Conservation (phyloP, 202 grass and related monocot genomes). For the Setaria viridis region DNA sequence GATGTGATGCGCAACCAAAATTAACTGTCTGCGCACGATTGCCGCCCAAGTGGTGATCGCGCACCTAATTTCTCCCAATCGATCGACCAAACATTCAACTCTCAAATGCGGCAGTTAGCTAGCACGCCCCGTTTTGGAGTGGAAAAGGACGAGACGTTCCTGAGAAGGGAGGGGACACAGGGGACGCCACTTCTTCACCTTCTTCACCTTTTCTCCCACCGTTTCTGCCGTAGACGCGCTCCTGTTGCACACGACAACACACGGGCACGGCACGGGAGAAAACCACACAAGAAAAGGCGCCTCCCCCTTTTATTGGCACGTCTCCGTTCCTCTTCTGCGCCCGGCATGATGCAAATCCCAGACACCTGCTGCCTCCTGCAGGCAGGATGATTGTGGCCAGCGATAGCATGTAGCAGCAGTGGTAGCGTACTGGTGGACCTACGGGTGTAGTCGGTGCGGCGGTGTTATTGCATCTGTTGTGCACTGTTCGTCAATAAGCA, state of each 20-base stretch:
- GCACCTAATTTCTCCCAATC: background rate
- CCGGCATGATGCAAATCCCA: conserved; percentile 20
- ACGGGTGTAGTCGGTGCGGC: background rate
- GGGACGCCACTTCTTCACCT: conserved; percentile 14
- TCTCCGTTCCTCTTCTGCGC: background rate
- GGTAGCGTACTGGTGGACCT: background rate
- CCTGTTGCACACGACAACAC: background rate
- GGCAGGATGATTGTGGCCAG: background rate
- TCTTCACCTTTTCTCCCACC: too few species aligned
- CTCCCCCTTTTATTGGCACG: conserved; percentile 23
- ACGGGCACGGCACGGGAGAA: too few species aligned
- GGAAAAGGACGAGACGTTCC: conserved; percentile 34
- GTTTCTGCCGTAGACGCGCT: background rate
- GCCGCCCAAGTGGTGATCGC: background rate
- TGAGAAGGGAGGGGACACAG: conserved; percentile 38
- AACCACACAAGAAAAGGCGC: too few species aligned
- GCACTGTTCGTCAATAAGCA: background rate
- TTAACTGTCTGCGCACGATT: background rate
- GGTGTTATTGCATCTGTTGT: background rate
- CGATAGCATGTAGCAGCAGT: background rate
- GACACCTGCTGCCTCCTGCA: background rate
- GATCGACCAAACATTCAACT: conserved; percentile 1
- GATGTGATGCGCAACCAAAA: too few species aligned
- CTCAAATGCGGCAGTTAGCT: background rate
- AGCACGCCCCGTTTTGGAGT: background rate